Percentiles rank a stretch among this genome's conserved stretches.
phyloP scores from a whole-genome alignment of 108 stramenopile species.

The Tribonema minus region DNA sequence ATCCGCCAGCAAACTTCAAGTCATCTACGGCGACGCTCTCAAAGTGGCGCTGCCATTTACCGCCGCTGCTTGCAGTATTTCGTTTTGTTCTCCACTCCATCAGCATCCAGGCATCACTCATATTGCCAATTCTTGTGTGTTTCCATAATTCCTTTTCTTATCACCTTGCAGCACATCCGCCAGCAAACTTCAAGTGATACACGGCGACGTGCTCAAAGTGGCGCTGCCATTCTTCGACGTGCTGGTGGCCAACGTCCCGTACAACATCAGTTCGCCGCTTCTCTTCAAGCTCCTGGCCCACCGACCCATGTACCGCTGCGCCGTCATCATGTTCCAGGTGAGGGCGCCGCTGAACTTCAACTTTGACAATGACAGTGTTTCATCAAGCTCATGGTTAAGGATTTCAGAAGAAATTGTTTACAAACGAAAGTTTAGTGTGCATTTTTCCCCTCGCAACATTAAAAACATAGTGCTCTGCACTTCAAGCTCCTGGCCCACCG shows the following conservation, averaged over 20 bases:
- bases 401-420: no score
- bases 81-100: background rate
- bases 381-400: no score
- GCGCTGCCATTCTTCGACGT: slow-evolving; percentile 95
- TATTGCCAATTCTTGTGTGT: background rate
- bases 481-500: slow-evolving; percentile 92
- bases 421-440: no score
- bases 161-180: slow-evolving; percentile 45
- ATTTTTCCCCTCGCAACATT: no score
- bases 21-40: slow-evolving; percentile 93
- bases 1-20: slow-evolving; percentile 67
- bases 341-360: no score
- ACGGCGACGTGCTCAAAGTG: slow-evolving; percentile 91
- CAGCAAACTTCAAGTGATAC: slow-evolving; percentile 79
- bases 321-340: slow-evolving; percentile 99
- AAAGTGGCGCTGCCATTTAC: slow-evolving; percentile 79
- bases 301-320: slow-evolving; percentile 91
- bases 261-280: slow-evolving; percentile 73
- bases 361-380: no score
- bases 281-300: slow-evolving; percentile 93
- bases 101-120: no score
- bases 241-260: slow-evolving; percentile 96
- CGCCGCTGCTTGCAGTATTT: background rate
- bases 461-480: no score
- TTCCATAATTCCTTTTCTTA: no score